These are phyloP conservation scores for Yarrowia sp. DNA, from an alignment of 805 yeast genomes.

Conservation along the genomic window DNA sequence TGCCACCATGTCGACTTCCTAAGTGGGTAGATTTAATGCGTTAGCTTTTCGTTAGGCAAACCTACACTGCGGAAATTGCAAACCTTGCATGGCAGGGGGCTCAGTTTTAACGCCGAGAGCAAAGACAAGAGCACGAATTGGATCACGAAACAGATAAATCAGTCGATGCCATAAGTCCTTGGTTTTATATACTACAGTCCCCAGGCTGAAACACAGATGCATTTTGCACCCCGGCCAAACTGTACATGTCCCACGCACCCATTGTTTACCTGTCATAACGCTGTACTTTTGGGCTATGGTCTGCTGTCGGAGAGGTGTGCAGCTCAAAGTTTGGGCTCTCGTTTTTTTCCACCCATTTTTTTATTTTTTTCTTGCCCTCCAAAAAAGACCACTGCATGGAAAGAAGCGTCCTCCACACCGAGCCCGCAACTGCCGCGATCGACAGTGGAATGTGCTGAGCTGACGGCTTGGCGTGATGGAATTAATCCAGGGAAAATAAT, in stretches of 20 bases:
- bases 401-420: too few relatives aligned
- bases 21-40: neutral
- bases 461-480: slow-evolving; percentile 5
- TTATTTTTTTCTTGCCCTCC: too few relatives aligned
- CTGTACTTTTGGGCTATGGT: neutral
- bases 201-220: too few relatives aligned
- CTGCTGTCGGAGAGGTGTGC: slow-evolving; percentile 5
- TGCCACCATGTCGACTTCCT: neutral
- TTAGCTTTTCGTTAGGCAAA: slow-evolving; percentile 7
- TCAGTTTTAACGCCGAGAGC: neutral
- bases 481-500: too few relatives aligned
- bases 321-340: neutral
- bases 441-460: slow-evolving; percentile 4
- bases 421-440: slow-evolving; percentile 18
- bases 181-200: too few relatives aligned
- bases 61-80: slow-evolving; percentile 14
- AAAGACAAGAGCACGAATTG: neutral
- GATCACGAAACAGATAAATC: too few relatives aligned
- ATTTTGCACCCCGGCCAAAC: neutral
- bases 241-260: too few relatives aligned
- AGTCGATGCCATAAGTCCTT: too few relatives aligned
- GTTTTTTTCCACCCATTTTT: too few relatives aligned
- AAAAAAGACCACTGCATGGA: too few relatives aligned
- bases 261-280: too few relatives aligned
- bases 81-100: slow-evolving; percentile 17